Base-by-base conservation (phyloP, 2,329 filamentous ascomycete genomes). In the Fusarium stilboides region DNA sequence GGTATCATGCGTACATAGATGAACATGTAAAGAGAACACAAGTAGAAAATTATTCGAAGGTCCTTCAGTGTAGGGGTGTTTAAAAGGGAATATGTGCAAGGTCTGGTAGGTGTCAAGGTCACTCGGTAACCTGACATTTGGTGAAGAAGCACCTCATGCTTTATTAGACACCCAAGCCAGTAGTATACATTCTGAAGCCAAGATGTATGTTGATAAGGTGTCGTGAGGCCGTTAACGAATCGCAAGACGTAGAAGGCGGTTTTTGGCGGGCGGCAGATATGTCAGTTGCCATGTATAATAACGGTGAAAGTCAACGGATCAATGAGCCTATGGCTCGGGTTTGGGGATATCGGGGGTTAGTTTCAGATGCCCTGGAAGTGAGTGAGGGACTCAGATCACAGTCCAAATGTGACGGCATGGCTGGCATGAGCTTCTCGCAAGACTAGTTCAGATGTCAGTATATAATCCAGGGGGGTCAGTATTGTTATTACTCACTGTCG, bases 401-500 rank as follows among this genome's bases (percentile, higher is more conserved):
- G 75, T 14, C 76, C 75, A 58, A 78, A 79, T 9, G 75, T 74
- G 26, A 65, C 63, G 33, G 74, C 74, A 60, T 80, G 76, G 26
- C 74, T 74, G 49, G 71, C 74, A 62, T 82, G 78, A 31, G 80
- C 80, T 44, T 80, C 80, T 68, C 75, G 76, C 13, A 82, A 65
- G 37, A 74, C 80, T 81, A 51, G 8, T 57, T 33, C 42, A 33
- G 46, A 28, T 36, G 45, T 69, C 49, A 69, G 57, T 54, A 47
- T 54, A 26, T 49, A 13, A 17, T 8, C 6, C 22, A 10, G 28
- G 33, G 8, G 5, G 24, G n/a, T 15, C 4, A 19, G 13, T 31
- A 37, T 19, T 39, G 34, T 39, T 36, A 55, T 28, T 46, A 83
- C 86, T 82, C 78, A 89, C 87, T 82, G 49, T 83, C 79, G 54